Percentiles rank a stretch among this genome's conserved stretches.
phyloP scores from a whole-genome alignment of 768 basidiomycete genomes.

The Termitomyces heimii region DNA sequence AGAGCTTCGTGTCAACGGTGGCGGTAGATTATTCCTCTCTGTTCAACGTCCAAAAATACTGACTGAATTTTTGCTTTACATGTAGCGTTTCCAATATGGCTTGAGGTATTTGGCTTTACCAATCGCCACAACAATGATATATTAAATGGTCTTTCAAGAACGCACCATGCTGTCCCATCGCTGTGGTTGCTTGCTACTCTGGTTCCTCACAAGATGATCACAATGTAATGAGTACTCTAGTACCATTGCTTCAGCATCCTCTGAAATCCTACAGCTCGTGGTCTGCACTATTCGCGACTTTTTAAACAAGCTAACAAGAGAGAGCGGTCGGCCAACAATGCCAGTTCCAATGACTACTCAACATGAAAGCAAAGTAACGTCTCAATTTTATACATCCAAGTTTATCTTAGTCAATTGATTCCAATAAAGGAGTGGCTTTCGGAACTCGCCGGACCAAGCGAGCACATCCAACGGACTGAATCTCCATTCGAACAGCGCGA shows the following conservation, averaged over 20 bases:
- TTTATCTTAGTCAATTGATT: background rate
- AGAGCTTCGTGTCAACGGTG: conserved; percentile 64
- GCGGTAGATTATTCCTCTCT: conserved; percentile 47
- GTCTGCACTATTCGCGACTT: conserved; percentile 65
- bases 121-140: background rate
- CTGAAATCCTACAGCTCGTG: conserved; percentile 41
- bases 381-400: background rate
- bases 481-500: conserved; percentile 35
- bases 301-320: conserved; percentile 49
- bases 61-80: background rate
- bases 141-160: conserved; percentile 38
- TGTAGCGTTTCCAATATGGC: conserved; percentile 79
- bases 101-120: conserved; percentile 47
- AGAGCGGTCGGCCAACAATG: conserved; percentile 26
- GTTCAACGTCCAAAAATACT: background rate
- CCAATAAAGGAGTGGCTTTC: conserved; percentile 26
- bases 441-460: conserved; percentile 20
- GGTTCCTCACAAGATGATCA: conserved; percentile 81
- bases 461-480: conserved; percentile 27
- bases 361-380: conserved; percentile 23
- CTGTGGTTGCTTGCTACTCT: conserved; percentile 72
- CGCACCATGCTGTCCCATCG: conserved; percentile 79
- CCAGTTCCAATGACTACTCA: conserved; percentile 21
- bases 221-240: conserved; percentile 39
- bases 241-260: background rate